Percentiles rank a stretch among this genome's conserved stretches.
phyloP scores from a whole-genome alignment of 2,329 filamentous ascomycete species.

The Talaromyces amestolkiae region DNA sequence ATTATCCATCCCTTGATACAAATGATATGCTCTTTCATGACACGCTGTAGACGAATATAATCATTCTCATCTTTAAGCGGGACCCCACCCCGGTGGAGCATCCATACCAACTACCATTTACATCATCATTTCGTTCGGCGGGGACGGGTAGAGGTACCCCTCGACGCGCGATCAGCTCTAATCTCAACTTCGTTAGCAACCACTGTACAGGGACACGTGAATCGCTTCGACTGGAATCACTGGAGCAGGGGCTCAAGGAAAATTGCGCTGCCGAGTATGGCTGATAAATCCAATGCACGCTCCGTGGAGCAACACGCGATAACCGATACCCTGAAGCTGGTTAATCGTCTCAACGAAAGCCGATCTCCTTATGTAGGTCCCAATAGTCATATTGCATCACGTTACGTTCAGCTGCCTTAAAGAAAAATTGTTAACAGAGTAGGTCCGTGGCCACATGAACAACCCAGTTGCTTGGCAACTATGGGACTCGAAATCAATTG shows the following conservation, averaged over 20 bases:
- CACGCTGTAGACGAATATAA: constrained; percentile 2
- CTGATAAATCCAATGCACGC: constrained; percentile 29
- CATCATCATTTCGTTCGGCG: constrained; percentile 17
- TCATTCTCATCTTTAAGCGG: neutral
- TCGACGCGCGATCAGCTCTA: constrained; percentile 5
- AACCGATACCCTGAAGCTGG: constrained; percentile 37
- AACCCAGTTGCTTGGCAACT: constrained; percentile 92
- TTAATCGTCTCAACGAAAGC: constrained; percentile 60
- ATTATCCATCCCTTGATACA: neutral
- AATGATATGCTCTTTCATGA: neutral
- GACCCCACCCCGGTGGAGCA: neutral
- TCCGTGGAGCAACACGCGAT: constrained; percentile 27
- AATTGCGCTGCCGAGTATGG: constrained; percentile 24
- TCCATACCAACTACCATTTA: neutral
- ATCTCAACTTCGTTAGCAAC: constrained; percentile 3
- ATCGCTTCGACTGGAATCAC: neutral
- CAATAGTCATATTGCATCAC: neutral
- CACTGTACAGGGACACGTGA: neutral
- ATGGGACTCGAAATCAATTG: constrained; percentile 73
- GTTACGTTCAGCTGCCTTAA: neutral
- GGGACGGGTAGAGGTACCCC: constrained; percentile 16
- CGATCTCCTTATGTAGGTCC: constrained; percentile 64
- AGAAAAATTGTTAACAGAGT: constrained; percentile 6
- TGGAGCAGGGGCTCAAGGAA: neutral
- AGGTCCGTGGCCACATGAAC: constrained; percentile 70